Evolutionary conservation across 495 filamentous ascomycete genomes (phyloP), one percentile per base, ranked within the genome.

Genomic region (Pseudevernia furfuracea): DNA sequence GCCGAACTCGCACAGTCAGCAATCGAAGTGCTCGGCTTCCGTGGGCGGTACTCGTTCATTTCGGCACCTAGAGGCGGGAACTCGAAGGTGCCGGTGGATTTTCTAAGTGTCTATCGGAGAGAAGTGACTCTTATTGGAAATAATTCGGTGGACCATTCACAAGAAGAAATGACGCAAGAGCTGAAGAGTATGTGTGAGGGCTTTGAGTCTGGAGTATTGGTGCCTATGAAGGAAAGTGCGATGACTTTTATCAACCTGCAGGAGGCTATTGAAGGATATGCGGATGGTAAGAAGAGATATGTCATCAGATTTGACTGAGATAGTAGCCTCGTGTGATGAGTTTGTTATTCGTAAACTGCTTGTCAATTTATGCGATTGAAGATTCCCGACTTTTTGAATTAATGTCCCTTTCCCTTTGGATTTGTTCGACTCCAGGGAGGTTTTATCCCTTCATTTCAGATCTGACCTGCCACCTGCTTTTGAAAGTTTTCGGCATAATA

Each of bases 11-110:
- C 66, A 19, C 63, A 48, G 46, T 67, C 68, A 15, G 66, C 74
- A 15, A 57, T 74, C 32, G 65, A 57, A 21, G 71, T 71, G 36
- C 53, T 76, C 41, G 70, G 60, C 4, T 56, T 56, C 23, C 62
- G 67, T 34, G 74, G 74, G 0, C 66, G 71, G 44, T 48, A 74
- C n/a, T 67, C 60, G 1, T 74, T 71, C 53, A 74, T 75, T 60
- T 49, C 73, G 34, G 72, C 70, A 11, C 71, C 73, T 15, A 63
- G 72, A 49, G 63, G 56, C 28, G 71, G 68, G n/a, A 58, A 32
- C n/a, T 68, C 65, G 46, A 70, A 74, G 34, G 59, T 74, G 56
- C 49, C 46, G 0, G 61, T 76, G 38, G 72, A 75, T 36, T 68
- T 74, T 56, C 30, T 68, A 58, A 61, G 68, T 56, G 69, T 76